Evolutionary conservation across 192 early-diverging fungal genomes (phyloP).

Genomic region (Entomortierella chlamydospora): DNA sequence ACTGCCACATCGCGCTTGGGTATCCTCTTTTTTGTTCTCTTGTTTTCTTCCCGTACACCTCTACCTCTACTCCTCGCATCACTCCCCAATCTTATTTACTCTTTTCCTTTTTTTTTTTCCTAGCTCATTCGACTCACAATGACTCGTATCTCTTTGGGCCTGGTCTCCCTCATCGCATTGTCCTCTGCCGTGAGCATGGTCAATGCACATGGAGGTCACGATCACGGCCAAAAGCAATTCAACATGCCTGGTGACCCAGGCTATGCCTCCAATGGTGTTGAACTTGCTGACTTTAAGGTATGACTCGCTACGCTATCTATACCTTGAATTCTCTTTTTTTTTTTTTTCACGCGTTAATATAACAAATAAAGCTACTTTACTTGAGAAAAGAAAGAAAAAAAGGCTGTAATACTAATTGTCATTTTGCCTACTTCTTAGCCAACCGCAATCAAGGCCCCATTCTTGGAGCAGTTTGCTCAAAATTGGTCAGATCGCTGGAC

Average conservation of each 20-base stretch:
- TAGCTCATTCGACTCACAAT: constrained; percentile 5
- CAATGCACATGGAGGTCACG: constrained; percentile 47
- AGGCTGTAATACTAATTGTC: background rate
- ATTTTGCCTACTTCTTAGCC: constrained; percentile 54
- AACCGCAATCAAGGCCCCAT: constrained; percentile 69
- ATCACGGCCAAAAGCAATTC: constrained; percentile 35
- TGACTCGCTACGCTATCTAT: background rate
- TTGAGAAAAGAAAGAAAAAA: too few species aligned
- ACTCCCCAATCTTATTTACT: background rate
- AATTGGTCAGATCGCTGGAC: constrained; percentile 75
- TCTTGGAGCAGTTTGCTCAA: constrained; percentile 79
- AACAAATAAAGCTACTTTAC: too few species aligned
- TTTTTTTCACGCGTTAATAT: too few species aligned
- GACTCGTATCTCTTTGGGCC: constrained; percentile 45
- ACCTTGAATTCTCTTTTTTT: background rate
- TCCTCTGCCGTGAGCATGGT: constrained; percentile 53
- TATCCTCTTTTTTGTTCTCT: constrained; percentile 15
- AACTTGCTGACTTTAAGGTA: constrained; percentile 44
- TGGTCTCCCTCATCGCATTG: constrained; percentile 43
- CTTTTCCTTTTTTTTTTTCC: background rate
- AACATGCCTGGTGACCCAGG: constrained; percentile 41
- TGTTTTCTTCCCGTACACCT: background rate
- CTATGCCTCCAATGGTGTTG: background rate
- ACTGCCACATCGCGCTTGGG: background rate
- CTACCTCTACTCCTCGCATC: background rate